Conservation (phyloP, 2,329 filamentous ascomycete species). For the Diaporthe sp. region DNA sequence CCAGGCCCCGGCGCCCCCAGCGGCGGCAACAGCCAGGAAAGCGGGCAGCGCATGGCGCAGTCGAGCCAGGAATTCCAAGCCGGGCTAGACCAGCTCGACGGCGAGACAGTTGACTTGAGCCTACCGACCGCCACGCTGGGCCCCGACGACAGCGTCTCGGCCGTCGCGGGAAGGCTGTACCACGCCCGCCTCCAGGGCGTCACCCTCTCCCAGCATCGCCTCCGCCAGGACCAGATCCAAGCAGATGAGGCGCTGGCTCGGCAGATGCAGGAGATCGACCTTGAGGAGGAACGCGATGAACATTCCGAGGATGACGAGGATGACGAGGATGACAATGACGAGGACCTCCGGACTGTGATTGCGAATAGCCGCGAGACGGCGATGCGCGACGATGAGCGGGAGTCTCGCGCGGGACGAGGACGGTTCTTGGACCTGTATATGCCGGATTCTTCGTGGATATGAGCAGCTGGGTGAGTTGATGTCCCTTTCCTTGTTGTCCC, state of each 20-base stretch:
- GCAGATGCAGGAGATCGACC: background rate
- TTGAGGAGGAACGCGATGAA: background rate
- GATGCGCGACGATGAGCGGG: background rate
- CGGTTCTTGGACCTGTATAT: background rate
- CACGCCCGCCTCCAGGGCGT: background rate
- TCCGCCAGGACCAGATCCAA: background rate
- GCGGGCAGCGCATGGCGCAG: background rate
- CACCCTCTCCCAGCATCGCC: background rate
- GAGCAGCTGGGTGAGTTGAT: background rate
- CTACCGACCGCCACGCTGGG: background rate
- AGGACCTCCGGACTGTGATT: background rate
- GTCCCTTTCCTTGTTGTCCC: background rate
- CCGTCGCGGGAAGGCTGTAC: background rate
- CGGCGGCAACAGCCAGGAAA: background rate
- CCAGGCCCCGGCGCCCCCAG: background rate
- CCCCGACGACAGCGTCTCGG: slow-evolving; percentile 20
- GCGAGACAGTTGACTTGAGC: background rate
- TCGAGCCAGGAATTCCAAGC: slow-evolving; percentile 11
- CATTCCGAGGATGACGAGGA: background rate
- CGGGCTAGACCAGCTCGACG: slow-evolving; percentile 8
- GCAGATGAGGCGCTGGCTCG: slow-evolving; percentile 6
- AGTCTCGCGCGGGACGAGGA: background rate
- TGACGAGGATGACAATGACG: background rate
- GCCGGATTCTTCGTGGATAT: background rate
- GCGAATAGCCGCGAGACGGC: background rate